Evolutionary conservation across 2,329 filamentous ascomycete genomes (phyloP).

Genomic region (Xylaria sp.): DNA sequence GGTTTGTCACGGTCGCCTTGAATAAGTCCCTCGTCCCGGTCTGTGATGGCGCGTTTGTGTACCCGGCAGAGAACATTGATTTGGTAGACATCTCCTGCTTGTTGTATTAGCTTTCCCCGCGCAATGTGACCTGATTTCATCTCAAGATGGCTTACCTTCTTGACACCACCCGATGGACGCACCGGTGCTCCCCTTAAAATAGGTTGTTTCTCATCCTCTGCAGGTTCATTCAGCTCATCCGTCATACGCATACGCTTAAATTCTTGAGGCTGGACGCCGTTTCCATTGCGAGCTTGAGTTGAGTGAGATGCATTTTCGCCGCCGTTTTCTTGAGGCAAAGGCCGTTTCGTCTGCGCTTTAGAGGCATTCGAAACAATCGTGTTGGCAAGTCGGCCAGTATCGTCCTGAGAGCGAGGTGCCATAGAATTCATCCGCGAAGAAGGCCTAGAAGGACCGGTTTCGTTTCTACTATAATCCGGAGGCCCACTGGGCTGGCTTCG

Average conservation of each 20-base stretch:
- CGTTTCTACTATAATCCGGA: constrained; percentile 51
- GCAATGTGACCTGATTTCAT: neutral
- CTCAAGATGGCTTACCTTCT: constrained; percentile 63
- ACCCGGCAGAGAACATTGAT: constrained; percentile 64
- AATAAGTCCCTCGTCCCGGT: constrained; percentile 63
- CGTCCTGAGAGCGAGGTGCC: constrained; percentile 60
- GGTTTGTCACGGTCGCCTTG: constrained; percentile 68
- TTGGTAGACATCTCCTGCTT: constrained; percentile 65
- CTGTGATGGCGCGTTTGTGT: constrained; percentile 63
- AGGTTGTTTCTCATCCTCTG: constrained; percentile 63
- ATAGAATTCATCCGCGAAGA: constrained; percentile 65
- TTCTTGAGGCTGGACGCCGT: constrained; percentile 72
- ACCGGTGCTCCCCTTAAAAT: constrained; percentile 83
- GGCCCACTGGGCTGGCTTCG: constrained; percentile 60
- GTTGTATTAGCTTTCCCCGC: constrained; percentile 42
- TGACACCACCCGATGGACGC: constrained; percentile 72
- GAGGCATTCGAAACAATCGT: constrained; percentile 65
- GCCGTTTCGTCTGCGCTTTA: constrained; percentile 77
- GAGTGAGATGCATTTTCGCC: constrained; percentile 60
- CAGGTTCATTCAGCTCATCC: constrained; percentile 70
- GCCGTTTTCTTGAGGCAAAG: constrained; percentile 67
- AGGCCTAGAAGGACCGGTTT: constrained; percentile 49
- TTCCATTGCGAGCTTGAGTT: constrained; percentile 54
- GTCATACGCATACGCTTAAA: constrained; percentile 81
- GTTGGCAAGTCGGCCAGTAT: constrained; percentile 65